Base-by-base conservation (phyloP, 805 yeast species). In the Komagataella populi region DNA sequence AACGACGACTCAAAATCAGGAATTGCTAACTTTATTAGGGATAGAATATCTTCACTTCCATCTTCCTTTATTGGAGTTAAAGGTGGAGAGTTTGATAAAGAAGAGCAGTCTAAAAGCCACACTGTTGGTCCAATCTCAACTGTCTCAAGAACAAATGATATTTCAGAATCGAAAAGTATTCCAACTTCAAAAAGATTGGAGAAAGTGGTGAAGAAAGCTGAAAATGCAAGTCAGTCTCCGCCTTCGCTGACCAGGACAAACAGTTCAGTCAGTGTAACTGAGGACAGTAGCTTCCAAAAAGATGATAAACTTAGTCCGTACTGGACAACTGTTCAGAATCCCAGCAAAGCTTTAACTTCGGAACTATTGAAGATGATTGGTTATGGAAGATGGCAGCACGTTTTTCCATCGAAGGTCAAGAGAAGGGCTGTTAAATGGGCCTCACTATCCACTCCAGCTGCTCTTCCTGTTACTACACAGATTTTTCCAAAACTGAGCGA, bases 331-430 rank as follows among this genome's bases (percentile, higher is more conserved):
- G 76, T 86, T 23, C 69, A 70, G 6, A 91, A 90, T 58, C 96
- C 97, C 0, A 88, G 96, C 0, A 77, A 77, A 53, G 82, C 83
- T 6, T 69, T 78, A 4, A 73, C 75, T 36, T 68, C 74, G 2
- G 83, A 79, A 49, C 67, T 78, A 6, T 68, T 83, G 14, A 73
- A 76, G 8, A 73, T 78, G 52, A 68, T 81, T 6, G 74, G 80
- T n/a, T 81, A 79, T 47, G 91, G 95, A 5, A 76, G 95, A 53
- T 93, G 99, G 99, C 82, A 82, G 52, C 88, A 85, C 65, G 95
- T 89, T 1, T 87, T 87, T 58, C 96, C 98, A 0, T 75, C 76
- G 12, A 76, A 78, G 46, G 80, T 83, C 14, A 79, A 76, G 50
- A 71, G 86, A 51, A 77, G 78, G 57, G 70, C 82, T 14, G 83